These are phyloP conservation scores for Cryoendolithus antarcticus DNA, from an alignment of 2,329 filamentous ascomycete species.

Conservation along the genomic window DNA sequence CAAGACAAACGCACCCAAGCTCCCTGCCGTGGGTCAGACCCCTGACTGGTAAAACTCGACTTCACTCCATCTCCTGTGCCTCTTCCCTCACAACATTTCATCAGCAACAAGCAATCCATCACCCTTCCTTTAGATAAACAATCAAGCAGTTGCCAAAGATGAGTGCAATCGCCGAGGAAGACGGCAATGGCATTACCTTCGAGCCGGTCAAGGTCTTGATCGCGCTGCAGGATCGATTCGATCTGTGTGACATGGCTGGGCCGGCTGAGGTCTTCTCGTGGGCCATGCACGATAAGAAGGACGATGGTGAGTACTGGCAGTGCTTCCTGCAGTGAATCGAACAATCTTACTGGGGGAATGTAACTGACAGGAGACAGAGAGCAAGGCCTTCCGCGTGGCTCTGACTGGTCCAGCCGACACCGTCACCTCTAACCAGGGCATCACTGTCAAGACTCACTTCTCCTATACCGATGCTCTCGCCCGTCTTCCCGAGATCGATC, in stretches of 20 bases:
- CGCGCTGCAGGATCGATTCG: constrained; percentile 43
- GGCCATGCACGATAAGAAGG: constrained; percentile 42
- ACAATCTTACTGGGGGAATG: too few relatives aligned
- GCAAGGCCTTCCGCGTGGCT: constrained; percentile 43
- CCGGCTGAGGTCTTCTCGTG: constrained; percentile 46
- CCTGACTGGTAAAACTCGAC: too few relatives aligned
- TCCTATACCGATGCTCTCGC: constrained; percentile 68
- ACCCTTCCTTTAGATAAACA: constrained; percentile 1
- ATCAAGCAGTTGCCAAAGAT: constrained; percentile 6
- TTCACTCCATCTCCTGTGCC: constrained; percentile 1
- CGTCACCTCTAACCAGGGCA: constrained; percentile 47
- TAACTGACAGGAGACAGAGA: constrained; percentile 23
- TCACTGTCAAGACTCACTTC: constrained; percentile 61
- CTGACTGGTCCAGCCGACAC: constrained; percentile 35
- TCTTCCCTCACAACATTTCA: neutral
- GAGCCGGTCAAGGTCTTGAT: constrained; percentile 48
- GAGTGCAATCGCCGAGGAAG: constrained; percentile 29
- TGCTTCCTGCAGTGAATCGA: neutral
- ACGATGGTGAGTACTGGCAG: constrained; percentile 31
- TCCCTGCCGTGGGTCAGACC: too few relatives aligned
- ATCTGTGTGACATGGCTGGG: constrained; percentile 45
- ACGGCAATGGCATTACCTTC: constrained; percentile 19
- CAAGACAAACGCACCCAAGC: too few relatives aligned
- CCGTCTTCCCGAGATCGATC: constrained; percentile 60
- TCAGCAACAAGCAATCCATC: neutral